Base-by-base conservation (phyloP, 305 asterid species). In the Rubia balearica region DNA sequence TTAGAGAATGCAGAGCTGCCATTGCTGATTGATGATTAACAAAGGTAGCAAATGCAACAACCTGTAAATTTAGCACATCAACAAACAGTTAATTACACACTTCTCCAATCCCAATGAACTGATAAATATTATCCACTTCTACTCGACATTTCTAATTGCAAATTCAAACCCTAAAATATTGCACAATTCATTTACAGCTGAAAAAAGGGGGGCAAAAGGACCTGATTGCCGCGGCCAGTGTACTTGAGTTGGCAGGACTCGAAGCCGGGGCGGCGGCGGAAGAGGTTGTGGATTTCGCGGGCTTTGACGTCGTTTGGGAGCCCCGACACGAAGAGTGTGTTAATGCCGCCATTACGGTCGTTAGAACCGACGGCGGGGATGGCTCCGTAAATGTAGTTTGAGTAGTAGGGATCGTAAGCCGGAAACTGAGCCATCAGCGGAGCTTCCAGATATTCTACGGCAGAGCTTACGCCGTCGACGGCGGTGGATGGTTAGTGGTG, bases 171-270 rank as follows among this genome's bases (percentile, higher is more conserved):
- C 21, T 21, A 63, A 45, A 36, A 36, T n/a, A 21, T 2, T 24
- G 27, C 46, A 14, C 67, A 7, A 6, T 36, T 60, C 64, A 24
- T n/a, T n/a, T 5, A 51, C 59, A 51, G 49, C 9, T 51, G 22
- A 19, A 56, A 56, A 33, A 61, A 30, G 13, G 16, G 19, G 42
- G 9, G 9, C 38, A 40, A 64, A 40, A 62, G n/a, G 27, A 94
- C 98, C 98, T 94, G 99, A 75, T 89, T 86, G 43, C 96, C 99
- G 12, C 99, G 87, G 45, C 99, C 99, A 24, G 99, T 94, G 82
- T 94, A 94, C 61, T 94, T 94, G 79, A 94, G 97, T 86, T 94
- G 99, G 82, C 90, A 91, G 56, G 84, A 88, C 69, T 89, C 95
- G 72, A 94, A 94, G 17, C 99, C 99, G 8, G 85, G 90, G 7